Percentiles rank a stretch among this genome's conserved stretches.
Evolutionary conservation across 139 green algal species (phyloP).

Genomic region (Spirogloea muscicola): DNA sequence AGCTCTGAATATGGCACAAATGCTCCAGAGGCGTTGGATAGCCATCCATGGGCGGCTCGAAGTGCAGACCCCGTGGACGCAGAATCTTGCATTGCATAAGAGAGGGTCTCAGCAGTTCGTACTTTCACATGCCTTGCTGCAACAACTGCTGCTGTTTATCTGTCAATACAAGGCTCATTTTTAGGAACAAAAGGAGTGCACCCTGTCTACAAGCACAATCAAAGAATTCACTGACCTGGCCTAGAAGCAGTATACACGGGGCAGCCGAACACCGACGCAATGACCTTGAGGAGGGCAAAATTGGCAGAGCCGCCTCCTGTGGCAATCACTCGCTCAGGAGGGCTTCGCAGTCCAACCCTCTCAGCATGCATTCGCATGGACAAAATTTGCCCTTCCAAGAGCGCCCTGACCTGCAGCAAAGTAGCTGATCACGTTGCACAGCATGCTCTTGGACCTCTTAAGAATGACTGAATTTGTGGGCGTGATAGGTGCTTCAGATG

Average conservation of each 20-base stretch:
- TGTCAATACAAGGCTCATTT: background rate
- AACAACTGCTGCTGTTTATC: background rate
- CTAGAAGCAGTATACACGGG: constrained; percentile 6
- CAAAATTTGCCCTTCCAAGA: constrained; percentile 22
- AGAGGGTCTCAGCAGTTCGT: background rate
- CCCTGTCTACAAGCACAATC: background rate
- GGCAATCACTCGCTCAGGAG: constrained; percentile 19
- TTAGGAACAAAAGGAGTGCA: background rate
- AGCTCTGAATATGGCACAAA: too few species aligned
- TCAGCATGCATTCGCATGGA: constrained; percentile 28
- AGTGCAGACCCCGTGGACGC: constrained; percentile 23
- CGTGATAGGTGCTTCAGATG: too few species aligned
- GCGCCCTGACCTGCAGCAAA: constrained; percentile 26
- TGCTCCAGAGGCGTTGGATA: background rate
- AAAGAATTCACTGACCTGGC: constrained; percentile 3
- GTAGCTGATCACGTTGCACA: too few species aligned
- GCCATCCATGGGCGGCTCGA: constrained; percentile 12
- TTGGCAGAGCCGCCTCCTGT: constrained; percentile 31
- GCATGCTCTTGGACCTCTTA: too few species aligned
- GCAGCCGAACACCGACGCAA: constrained; percentile 31
- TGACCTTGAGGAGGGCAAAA: background rate
- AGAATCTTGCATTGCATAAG: constrained; percentile 30
- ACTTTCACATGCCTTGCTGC: background rate
- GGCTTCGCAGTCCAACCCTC: constrained; percentile 10
- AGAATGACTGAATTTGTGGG: too few species aligned